Evolutionary conservation across 2,329 filamentous ascomycete species (phyloP).

Genomic region (Escovopsis sp.): DNA sequence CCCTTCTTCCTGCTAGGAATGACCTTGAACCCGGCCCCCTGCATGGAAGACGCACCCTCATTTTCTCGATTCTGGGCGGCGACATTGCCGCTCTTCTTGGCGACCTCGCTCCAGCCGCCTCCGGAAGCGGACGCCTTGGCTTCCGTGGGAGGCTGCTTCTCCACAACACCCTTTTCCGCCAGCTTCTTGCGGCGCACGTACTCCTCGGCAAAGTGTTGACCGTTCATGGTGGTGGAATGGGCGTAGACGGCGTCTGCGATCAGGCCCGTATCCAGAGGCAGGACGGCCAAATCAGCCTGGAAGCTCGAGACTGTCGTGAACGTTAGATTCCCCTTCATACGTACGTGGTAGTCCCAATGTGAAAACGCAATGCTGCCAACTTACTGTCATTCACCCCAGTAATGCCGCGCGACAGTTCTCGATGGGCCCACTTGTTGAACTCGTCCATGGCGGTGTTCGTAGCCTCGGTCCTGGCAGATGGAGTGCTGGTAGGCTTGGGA

Average conservation of each 20-base stretch:
- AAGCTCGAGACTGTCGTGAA: constrained; percentile 56
- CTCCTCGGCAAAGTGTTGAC: constrained; percentile 84
- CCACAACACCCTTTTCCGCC: constrained; percentile 80
- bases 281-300: constrained; percentile 56
- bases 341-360: too few species aligned
- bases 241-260: constrained; percentile 85
- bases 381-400: constrained; percentile 36
- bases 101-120: constrained; percentile 90
- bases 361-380: constrained; percentile 12
- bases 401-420: constrained; percentile 62
- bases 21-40: constrained; percentile 64
- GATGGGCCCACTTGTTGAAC: constrained; percentile 83
- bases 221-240: constrained; percentile 78
- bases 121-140: constrained; percentile 30
- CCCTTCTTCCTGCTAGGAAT: constrained; percentile 88
- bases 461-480: constrained; percentile 23
- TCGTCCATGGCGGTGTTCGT: constrained; percentile 58
- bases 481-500: constrained; percentile 29
- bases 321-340: constrained; percentile 1
- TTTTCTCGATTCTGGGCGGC: constrained; percentile 24
- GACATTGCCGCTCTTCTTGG: constrained; percentile 63
- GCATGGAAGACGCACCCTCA: constrained; percentile 22
- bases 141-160: constrained; percentile 50
- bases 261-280: constrained; percentile 64
- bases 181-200: constrained; percentile 87